Percentiles rank a stretch among this genome's conserved stretches.
phyloP scores from a whole-genome alignment of 2,329 filamentous ascomycete genomes.

The Cryphonectria carpinicola region DNA sequence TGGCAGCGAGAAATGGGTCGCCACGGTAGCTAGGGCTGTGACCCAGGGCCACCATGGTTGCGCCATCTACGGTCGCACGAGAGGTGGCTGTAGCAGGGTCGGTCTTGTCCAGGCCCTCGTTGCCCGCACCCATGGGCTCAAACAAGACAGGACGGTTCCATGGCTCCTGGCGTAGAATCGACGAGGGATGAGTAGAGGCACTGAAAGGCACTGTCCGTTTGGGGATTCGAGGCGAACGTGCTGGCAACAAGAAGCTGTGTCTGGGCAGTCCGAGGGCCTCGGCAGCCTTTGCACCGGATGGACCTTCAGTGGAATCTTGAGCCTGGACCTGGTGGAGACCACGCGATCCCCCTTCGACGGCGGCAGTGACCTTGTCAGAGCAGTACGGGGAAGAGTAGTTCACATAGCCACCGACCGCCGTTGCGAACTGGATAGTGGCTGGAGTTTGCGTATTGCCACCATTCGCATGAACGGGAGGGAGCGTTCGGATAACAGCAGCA shows the following conservation, averaged over 20 bases:
- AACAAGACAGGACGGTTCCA: neutral
- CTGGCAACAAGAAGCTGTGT: neutral
- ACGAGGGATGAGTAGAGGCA: neutral
- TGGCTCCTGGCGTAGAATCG: neutral
- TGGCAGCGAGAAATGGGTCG: slow-evolving; percentile 41
- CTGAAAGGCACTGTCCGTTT: too few relatives aligned
- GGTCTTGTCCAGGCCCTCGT: neutral
- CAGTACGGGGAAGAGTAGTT: neutral
- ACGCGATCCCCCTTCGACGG: neutral
- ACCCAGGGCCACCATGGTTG: slow-evolving; percentile 23
- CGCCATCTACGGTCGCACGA: neutral
- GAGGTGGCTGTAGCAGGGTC: neutral
- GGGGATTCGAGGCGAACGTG: neutral
- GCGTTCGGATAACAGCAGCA: neutral
- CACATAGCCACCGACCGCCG: neutral
- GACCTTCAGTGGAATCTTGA: neutral
- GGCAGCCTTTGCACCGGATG: neutral
- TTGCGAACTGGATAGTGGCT: neutral
- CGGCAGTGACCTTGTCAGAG: neutral
- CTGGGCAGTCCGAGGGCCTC: neutral
- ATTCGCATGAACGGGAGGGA: neutral
- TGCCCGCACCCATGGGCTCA: neutral
- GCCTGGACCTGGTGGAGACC: neutral
- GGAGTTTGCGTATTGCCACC: neutral
- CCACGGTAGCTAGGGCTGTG: slow-evolving; percentile 46